A percentile compares a stretch with the other conserved stretches of the same genome.
These are phyloP conservation scores for Hirschioporus abietinus DNA, from an alignment of 768 basidiomycete species.

Conservation along the genomic window DNA sequence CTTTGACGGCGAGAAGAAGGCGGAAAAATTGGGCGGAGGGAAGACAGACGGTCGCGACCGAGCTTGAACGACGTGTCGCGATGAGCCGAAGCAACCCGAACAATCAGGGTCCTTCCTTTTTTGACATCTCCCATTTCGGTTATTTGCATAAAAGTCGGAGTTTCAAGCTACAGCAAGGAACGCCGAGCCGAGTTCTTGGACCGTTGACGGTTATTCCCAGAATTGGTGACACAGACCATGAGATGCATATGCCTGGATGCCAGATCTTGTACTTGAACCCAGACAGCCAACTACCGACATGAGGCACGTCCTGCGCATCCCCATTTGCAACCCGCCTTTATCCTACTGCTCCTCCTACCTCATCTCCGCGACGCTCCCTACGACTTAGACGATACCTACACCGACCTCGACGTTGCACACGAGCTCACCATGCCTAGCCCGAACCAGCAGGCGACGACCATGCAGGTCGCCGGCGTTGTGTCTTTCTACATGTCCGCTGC, in stretches of 20 bases:
- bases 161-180: background rate
- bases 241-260: conserved; percentile 1
- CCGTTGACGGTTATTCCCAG: background rate
- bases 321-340: background rate
- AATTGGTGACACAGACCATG: background rate
- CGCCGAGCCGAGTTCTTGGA: conserved; percentile 1
- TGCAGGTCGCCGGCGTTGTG: conserved; percentile 66
- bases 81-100: background rate
- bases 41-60: background rate
- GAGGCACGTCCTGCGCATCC: background rate
- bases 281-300: conserved; percentile 1
- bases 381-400: conserved; percentile 15
- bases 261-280: conserved; percentile 1
- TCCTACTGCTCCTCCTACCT: background rate
- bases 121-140: background rate
- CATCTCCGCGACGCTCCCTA: background rate
- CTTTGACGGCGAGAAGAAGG: background rate
- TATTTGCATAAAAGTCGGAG: background rate
- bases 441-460: conserved; percentile 27
- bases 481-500: conserved; percentile 75
- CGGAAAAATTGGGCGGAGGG: background rate
- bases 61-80: background rate
- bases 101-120: background rate
- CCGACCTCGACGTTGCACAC: conserved; percentile 6
- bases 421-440: conserved; percentile 24